These are phyloP conservation scores for Dissophora ornata DNA, from an alignment of 192 early-diverging fungal species.

Conservation along the genomic window DNA sequence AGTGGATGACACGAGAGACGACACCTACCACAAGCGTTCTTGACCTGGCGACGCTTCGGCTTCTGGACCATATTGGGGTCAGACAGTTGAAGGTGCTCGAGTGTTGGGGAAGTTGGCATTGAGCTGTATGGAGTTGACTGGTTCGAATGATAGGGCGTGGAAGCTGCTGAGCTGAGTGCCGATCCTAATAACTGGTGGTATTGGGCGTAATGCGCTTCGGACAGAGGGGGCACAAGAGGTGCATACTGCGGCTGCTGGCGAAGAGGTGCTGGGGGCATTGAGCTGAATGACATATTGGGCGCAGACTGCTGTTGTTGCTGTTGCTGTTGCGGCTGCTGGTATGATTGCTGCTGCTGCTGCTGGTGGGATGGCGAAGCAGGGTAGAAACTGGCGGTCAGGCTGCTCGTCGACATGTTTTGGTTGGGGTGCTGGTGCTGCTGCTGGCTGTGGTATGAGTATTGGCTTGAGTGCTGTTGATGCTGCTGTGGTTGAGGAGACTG, in stretches of 20 bases:
- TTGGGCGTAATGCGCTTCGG: constrained; percentile 49
- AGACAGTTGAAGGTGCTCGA: constrained; percentile 38
- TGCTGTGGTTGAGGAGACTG: constrained; percentile 23
- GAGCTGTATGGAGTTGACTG: constrained; percentile 53
- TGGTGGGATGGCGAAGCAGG: constrained; percentile 42
- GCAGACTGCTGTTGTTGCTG: constrained; percentile 29
- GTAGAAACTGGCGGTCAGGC: constrained; percentile 36
- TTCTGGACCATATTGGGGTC: constrained; percentile 32
- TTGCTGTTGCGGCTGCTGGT: constrained; percentile 10
- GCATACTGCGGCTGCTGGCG: constrained; percentile 44
- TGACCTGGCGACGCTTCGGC: constrained; percentile 83
- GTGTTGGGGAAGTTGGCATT: constrained; percentile 46
- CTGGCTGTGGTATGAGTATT: constrained; percentile 21
- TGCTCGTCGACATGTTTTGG: constrained; percentile 18
- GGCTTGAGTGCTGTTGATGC: constrained; percentile 16
- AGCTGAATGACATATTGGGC: constrained; percentile 4
- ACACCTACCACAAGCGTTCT: constrained; percentile 85
- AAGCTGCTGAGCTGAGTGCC: constrained; percentile 44
- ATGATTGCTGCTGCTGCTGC: constrained; percentile 19
- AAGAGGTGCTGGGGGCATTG: constrained; percentile 33
- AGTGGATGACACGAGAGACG: neutral
- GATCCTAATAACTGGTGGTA: constrained; percentile 43
- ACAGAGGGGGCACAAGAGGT: constrained; percentile 39
- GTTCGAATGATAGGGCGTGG: constrained; percentile 42
- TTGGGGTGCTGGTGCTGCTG: constrained; percentile 9